Evolutionary conservation across 768 basidiomycete species (phyloP), one percentile per base, ranked within the genome.

Genomic region (Terana coerulea): DNA sequence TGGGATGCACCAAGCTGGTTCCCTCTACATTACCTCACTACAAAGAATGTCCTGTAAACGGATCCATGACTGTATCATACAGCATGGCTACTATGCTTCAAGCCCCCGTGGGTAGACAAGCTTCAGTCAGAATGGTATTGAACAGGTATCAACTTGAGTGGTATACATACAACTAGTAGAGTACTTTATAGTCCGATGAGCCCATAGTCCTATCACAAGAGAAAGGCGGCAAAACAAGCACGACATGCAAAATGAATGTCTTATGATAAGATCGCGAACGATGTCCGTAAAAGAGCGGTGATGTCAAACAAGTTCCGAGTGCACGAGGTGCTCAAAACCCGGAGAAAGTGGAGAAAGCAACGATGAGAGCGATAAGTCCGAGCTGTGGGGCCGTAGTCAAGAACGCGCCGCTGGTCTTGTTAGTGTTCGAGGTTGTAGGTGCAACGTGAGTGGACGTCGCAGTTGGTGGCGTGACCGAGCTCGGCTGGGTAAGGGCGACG

Each of bases 391-490:
- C 6, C 29, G 11, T 17, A 17, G 22, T 17, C 1, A 21, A 21
- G 8, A 30, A 8, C 14, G 49, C 39, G 49, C 19, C 30, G 30
- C 21, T 44, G 35, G 31, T 40, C 19, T 28, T 46, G 43, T 25
- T 47, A 44, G 37, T 30, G 1, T 21, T 17, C 36, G 35, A 14
- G 7, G 30, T 46, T 19, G 43, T 25, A 1, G 35, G 25, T 5
- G 15, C 22, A 5, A 39, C 11, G 43, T 29, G 28, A 21, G 44
- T 53, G 2, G 52, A 28, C 6, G 52, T 53, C 17, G 52, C 36
- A n/a, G 53, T 29, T 7, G 47, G 47, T 22, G 47, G 48, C 6
- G 51, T 39, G 42, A 25, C 47, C 3, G 55, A 49, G 42, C 45
- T 49, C 22, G 51, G 33, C 29, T 36, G 12, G 15, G 33, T 5